Evolutionary conservation across 2,329 filamentous ascomycete genomes (phyloP), one percentile per base, ranked within the genome.

Genomic region (Fusarium neocosmosporiellum): DNA sequence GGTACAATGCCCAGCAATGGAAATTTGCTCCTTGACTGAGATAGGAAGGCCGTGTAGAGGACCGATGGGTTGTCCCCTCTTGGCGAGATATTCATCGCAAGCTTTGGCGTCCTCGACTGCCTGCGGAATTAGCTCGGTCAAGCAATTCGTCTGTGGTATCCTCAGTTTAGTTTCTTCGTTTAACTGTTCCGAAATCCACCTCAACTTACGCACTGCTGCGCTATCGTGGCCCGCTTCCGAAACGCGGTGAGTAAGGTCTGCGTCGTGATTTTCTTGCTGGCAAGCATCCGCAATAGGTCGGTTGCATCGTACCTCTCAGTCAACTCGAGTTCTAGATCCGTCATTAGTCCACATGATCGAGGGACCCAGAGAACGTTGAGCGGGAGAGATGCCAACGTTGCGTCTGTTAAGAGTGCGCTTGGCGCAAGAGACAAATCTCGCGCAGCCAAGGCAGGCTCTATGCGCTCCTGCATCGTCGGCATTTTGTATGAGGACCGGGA

Each of bases 251-350:
- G 34, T 6, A 65, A 24, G 8, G 34, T 11, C 4, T 59, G 9
- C 5, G 62, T 29, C 13, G 41, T 50, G 18, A 59, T 10, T 10
- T 53, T 20, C 8, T 13, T n/a, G 2, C 22, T 13, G 2, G 41
- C 24, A 14, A 65, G 33, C 18, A 59, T 31, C 20, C 43, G 22
- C 2, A 65, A n/a, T 7, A 65, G 13, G 7, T 54, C 54, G 4
- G 55, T 41, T 5, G 62, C 62, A 33, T 59, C 62, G 31, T 65
- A 29, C 9, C 53, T 59, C 43, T 65, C 62, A 4, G 62, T 59
- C 4, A 59, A 13, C 11, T 65, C 55, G 16, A 39, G 33, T 34
- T 65, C 62, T 27, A 20, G 13, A 2, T 36, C 5, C 5, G 61
- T 59, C 16, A 64, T n/a, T 8, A 59, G 9, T 7, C 27, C 27